Evolutionary conservation across 352 stramenopile genomes (phyloP).

Genomic region (Phytophthora sp.): DNA sequence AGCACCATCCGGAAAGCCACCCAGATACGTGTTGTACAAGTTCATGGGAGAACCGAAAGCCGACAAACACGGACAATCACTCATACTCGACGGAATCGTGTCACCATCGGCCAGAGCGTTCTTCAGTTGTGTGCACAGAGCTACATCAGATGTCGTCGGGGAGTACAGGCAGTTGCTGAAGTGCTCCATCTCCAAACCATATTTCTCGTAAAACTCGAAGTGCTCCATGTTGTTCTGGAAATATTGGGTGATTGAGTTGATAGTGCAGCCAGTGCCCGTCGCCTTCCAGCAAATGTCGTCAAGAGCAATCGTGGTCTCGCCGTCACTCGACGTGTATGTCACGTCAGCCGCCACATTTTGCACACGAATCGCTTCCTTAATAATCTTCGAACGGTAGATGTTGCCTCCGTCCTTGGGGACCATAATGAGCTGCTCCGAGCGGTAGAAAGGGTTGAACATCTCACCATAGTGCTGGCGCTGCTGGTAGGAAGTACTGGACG

Average conservation of each 20-base stretch:
- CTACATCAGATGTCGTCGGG: conserved; percentile 55
- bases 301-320: conserved; percentile 31
- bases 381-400: conserved; percentile 53
- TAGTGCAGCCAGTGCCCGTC: conserved; percentile 58
- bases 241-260: conserved; percentile 70
- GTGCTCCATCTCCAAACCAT: conserved; percentile 55
- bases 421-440: conserved; percentile 70
- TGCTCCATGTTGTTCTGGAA: conserved; percentile 70
- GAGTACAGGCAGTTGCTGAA: conserved; percentile 69
- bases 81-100: conserved; percentile 59
- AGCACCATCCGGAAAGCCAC: conserved; percentile 52
- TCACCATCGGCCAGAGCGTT: conserved; percentile 40
- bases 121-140: conserved; percentile 47
- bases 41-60: conserved; percentile 74
- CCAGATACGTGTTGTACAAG: conserved; percentile 71
- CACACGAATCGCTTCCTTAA: conserved; percentile 60
- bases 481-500: conserved; percentile 60
- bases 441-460: conserved; percentile 78
- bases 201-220: conserved; percentile 64
- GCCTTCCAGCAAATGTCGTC: conserved; percentile 75
- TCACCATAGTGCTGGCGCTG: conserved; percentile 65
- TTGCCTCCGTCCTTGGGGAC: conserved; percentile 66
- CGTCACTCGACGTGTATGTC: conserved; percentile 37
- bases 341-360: conserved; percentile 52
- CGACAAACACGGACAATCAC: conserved; percentile 65